Conservation (phyloP, 2,329 filamentous ascomycete genomes). For the Penicillium sp. region DNA sequence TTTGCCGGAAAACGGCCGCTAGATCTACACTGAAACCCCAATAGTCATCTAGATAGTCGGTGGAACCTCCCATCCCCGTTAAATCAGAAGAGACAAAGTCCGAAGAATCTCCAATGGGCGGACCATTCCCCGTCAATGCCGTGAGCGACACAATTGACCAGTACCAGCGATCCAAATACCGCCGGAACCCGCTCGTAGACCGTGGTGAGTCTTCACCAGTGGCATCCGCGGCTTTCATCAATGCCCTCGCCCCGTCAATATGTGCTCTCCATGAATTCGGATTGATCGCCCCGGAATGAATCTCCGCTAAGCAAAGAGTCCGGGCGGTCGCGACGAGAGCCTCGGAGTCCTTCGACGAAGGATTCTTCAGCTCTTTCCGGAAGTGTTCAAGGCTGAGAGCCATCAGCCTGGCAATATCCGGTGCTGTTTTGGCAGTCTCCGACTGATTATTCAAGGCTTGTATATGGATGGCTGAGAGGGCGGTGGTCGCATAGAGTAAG, state of each 20-base stretch:
- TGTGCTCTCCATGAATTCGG: conserved; percentile 44
- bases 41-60: conserved; percentile 43
- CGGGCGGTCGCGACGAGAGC: conserved; percentile 42
- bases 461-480: conserved; percentile 43
- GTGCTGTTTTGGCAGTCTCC: conserved; percentile 36
- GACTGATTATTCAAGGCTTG: conserved; percentile 37
- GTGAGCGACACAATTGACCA: conserved; percentile 43
- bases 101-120: conserved; percentile 31
- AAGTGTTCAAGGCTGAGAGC: conserved; percentile 43
- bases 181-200: conserved; percentile 33
- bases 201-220: conserved; percentile 21
- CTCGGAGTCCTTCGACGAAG: conserved; percentile 31
- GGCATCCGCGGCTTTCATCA: conserved; percentile 31
- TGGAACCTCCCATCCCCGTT: conserved; percentile 14
- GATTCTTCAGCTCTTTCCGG: conserved; percentile 38
- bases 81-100: conserved; percentile 18
- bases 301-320: conserved; percentile 44
- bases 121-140: conserved; percentile 39
- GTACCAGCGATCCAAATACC: conserved; percentile 42
- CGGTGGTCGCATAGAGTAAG: conserved; percentile 43
- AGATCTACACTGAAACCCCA: conserved; percentile 43
- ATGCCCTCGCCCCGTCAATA: conserved; percentile 41
- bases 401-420: conserved; percentile 40
- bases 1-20: conserved; percentile 38
- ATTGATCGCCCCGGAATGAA: conserved; percentile 41